Conservation (phyloP, 305 asterid genomes). For the Fraxinus angustifolia region DNA sequence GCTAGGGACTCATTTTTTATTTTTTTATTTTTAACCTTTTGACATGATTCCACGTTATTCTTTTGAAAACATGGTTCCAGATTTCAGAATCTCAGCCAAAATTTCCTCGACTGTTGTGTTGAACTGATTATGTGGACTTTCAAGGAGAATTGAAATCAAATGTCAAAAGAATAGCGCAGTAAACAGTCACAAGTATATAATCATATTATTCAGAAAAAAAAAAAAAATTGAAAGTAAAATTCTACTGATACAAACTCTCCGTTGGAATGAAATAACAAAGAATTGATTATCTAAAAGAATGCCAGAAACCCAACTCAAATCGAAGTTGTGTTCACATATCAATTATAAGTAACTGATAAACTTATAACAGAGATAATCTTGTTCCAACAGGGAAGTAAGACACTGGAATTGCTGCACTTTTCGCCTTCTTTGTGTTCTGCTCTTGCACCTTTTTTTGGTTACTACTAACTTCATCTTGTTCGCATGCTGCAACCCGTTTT, state of each 20-base stretch:
- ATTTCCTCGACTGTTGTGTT: neutral
- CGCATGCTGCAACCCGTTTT: neutral
- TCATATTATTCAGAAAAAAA: neutral
- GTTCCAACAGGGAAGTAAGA: slow-evolving; percentile 22
- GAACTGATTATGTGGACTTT: neutral
- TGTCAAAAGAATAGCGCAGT: neutral
- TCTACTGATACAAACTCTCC: neutral
- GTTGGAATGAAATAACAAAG: neutral
- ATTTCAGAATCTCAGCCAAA: neutral
- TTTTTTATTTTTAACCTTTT: too few species aligned
- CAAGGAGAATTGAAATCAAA: neutral
- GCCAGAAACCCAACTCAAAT: neutral
- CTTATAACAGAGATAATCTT: slow-evolving; percentile 10
- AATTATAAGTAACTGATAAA: neutral
- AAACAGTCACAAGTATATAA: neutral
- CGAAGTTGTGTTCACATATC: neutral
- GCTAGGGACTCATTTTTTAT: too few species aligned
- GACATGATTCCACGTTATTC: neutral
- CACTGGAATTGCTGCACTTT: slow-evolving; percentile 22
- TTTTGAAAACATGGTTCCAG: neutral
- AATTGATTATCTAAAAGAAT: neutral
- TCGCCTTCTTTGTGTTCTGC: neutral
- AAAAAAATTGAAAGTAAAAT: neutral
- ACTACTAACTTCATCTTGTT: neutral
- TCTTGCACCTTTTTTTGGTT: neutral